phyloP scores from a whole-genome alignment of 495 filamentous ascomycete species.

The Podospora sp. region DNA sequence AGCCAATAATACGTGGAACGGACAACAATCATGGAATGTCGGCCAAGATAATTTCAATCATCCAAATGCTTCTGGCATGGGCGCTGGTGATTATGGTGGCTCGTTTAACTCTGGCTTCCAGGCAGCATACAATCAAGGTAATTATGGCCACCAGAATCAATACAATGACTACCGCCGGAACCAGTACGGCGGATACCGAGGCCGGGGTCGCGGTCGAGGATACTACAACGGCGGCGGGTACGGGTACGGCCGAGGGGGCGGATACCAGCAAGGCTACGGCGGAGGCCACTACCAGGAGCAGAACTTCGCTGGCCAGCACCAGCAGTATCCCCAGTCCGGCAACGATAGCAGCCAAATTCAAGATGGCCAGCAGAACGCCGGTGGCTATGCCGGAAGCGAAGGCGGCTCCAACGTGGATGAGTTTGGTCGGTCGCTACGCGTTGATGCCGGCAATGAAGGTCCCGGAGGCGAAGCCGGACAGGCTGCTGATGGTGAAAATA shows the following conservation, averaged over 20 bases:
- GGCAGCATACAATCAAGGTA: constrained; percentile 62
- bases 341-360: constrained; percentile 21
- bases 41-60: constrained; percentile 68
- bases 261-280: constrained; percentile 41
- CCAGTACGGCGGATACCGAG: constrained; percentile 51
- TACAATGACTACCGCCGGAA: constrained; percentile 66
- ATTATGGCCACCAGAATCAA: constrained; percentile 60
- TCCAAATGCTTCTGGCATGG: constrained; percentile 75
- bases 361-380: constrained; percentile 22
- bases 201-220: constrained; percentile 69
- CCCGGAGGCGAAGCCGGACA: not conserved
- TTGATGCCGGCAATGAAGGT: constrained; percentile 24
- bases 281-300: constrained; percentile 35
- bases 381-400: constrained; percentile 18
- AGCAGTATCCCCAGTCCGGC: constrained; percentile 15
- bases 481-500: constrained; percentile 10
- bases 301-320: constrained; percentile 26
- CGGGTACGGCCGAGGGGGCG: constrained; percentile 32
- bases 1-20: constrained; percentile 64
- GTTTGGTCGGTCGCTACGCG: constrained; percentile 54
- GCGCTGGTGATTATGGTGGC: constrained; percentile 81
- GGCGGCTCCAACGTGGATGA: constrained; percentile 50
- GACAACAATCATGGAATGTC: constrained; percentile 77
- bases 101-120: constrained; percentile 75
- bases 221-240: constrained; percentile 31